Evolutionary conservation across 2,329 filamentous ascomycete genomes (phyloP).

Genomic region (Penicillium sp.): DNA sequence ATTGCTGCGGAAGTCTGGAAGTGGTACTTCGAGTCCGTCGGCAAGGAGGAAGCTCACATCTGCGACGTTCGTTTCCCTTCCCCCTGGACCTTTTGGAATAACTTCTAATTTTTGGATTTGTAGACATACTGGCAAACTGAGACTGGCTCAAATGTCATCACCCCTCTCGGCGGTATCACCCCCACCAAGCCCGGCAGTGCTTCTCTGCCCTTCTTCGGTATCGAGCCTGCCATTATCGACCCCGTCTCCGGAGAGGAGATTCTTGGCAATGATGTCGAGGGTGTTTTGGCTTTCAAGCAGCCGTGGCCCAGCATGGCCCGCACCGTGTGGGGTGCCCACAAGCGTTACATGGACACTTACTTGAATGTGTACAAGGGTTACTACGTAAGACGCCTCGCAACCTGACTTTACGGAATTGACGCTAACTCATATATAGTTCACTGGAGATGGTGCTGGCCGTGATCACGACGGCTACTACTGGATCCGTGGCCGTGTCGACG

Average conservation of each 20-base stretch:
- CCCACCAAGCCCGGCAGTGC: slow-evolving; percentile 96
- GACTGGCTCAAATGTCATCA: slow-evolving; percentile 94
- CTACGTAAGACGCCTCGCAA: slow-evolving; percentile 65
- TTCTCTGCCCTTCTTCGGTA: slow-evolving; percentile 95
- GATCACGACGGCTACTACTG: slow-evolving; percentile 99
- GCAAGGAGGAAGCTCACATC: slow-evolving; percentile 88
- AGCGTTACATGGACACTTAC: slow-evolving; percentile 98
- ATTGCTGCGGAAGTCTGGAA: slow-evolving; percentile 99
- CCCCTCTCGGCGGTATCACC: slow-evolving; percentile 86
- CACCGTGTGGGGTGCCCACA: slow-evolving; percentile 96
- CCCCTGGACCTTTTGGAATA: background rate
- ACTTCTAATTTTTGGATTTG: slow-evolving; percentile 11
- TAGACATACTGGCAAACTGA: slow-evolving; percentile 99
- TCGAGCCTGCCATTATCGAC: slow-evolving; percentile 96
- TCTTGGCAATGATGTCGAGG: slow-evolving; percentile 93
- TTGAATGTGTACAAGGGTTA: slow-evolving; percentile 96
- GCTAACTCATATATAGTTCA: slow-evolving; percentile 43
- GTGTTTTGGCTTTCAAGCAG: slow-evolving; percentile 95
- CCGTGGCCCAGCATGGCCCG: slow-evolving; percentile 98
- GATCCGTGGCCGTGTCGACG: slow-evolving; percentile 97
- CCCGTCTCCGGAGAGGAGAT: slow-evolving; percentile 93
- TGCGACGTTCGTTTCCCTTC: slow-evolving; percentile 71
- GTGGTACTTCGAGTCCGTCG: slow-evolving; percentile 96
- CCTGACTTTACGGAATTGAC: background rate
- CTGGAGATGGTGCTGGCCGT: slow-evolving; percentile 81